These are phyloP conservation scores for Gonium pectorale DNA, from an alignment of 139 green algal genomes.

Conservation along the genomic window DNA sequence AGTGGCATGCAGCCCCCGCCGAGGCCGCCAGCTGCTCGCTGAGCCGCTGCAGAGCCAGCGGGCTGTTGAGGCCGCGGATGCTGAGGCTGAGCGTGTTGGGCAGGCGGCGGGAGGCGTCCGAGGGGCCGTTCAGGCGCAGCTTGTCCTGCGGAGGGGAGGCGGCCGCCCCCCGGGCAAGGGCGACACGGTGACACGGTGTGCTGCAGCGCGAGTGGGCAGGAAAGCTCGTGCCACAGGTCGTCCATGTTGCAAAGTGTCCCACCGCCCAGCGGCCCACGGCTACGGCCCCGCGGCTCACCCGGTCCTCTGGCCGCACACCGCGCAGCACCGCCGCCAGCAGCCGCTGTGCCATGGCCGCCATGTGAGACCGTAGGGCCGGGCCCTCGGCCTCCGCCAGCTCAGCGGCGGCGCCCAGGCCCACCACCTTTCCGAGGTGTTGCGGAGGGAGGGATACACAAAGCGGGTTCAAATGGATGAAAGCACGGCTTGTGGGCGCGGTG, in stretches of 20 bases:
- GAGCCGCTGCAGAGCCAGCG: conserved; percentile 56
- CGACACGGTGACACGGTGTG: too few species aligned
- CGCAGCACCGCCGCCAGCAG: conserved; percentile 62
- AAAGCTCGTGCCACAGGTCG: not conserved
- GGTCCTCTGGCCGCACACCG: conserved; percentile 5
- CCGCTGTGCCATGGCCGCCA: conserved; percentile 64
- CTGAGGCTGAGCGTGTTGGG: conserved; percentile 88
- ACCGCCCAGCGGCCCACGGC: conserved; percentile 12
- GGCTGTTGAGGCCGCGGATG: conserved; percentile 67
- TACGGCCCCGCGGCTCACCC: not conserved
- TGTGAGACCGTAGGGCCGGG: conserved; percentile 47
- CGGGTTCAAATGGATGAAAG: too few species aligned
- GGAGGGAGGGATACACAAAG: too few species aligned
- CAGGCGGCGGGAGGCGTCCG: conserved; percentile 53
- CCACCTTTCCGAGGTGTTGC: too few species aligned
- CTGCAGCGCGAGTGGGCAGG: not conserved
- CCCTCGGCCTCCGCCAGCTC: conserved; percentile 66
- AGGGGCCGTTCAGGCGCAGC: conserved; percentile 75
- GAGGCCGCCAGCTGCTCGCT: conserved; percentile 71
- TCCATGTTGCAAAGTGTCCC: not conserved
- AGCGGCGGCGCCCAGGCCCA: conserved; percentile 78
- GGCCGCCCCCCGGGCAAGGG: too few species aligned
- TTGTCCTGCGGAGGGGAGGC: conserved; percentile 23
- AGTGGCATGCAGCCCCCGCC: conserved; percentile 83
- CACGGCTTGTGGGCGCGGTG: too few species aligned